A percentile compares a stretch with the other conserved stretches of the same genome.
Conservation (phyloP, 768 basidiomycete species). For the Boletus reticulatus region DNA sequence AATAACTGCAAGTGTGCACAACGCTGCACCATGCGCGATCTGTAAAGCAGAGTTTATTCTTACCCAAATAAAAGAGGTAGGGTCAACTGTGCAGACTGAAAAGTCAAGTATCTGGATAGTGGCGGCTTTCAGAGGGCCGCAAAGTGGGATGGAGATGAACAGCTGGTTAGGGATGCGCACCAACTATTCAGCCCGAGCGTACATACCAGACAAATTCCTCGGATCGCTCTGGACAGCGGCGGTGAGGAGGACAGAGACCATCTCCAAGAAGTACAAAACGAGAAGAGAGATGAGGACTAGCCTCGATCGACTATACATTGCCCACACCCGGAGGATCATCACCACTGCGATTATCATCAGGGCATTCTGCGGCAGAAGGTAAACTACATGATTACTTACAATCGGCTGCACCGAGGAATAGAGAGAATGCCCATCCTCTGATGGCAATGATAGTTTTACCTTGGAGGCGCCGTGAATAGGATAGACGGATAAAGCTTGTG, state of each 20-base stretch:
- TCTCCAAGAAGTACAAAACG: neutral
- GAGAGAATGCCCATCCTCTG: neutral
- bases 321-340: conserved; percentile 3
- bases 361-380: neutral
- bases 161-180: neutral
- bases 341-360: neutral
- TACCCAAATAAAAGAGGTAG: neutral
- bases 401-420: neutral
- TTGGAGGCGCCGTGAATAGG: neutral
- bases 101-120: neutral
- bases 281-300: neutral
- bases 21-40: neutral
- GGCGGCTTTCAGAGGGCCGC: neutral
- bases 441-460: neutral
- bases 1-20: neutral
- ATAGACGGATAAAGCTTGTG: too few species aligned
- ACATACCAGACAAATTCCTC: neutral
- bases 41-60: neutral
- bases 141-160: too few species aligned
- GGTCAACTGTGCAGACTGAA: neutral
- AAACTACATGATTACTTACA: too few species aligned
- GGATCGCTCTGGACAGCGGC: neutral
- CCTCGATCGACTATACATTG: neutral
- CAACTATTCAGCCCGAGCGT: neutral
- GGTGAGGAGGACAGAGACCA: neutral